Evolutionary conservation across 345 rosid genomes (phyloP).

Genomic region (Populus euphratica): DNA sequence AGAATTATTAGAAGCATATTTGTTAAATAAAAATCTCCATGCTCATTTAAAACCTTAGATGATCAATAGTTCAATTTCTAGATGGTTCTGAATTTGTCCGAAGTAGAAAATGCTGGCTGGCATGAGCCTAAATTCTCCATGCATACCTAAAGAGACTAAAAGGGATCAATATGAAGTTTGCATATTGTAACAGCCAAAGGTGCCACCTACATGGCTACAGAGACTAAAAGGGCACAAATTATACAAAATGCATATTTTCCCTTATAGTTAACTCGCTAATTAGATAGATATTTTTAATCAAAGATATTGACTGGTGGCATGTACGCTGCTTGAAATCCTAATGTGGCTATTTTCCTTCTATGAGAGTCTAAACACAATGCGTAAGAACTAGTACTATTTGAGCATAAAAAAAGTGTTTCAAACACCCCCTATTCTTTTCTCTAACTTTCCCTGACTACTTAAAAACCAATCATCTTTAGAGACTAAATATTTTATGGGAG

Average conservation of each 20-base stretch:
- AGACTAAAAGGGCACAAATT: neutral
- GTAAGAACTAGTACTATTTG: neutral
- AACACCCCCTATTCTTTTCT: neutral
- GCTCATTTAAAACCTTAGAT: neutral
- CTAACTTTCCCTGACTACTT: neutral
- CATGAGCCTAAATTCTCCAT: neutral
- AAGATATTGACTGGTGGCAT: neutral
- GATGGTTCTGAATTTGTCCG: neutral
- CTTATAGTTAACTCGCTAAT: neutral
- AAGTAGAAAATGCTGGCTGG: neutral
- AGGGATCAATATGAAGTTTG: neutral
- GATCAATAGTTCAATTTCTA: neutral
- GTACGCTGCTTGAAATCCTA: neutral
- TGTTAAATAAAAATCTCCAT: neutral
- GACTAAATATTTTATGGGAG: neutral
- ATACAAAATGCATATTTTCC: neutral
- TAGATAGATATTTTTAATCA: neutral
- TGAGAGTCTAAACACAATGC: neutral
- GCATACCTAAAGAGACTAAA: neutral
- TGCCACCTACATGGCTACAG: neutral
- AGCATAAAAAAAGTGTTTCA: neutral
- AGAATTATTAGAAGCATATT: neutral
- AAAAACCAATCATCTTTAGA: neutral
- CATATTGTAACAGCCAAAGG: neutral
- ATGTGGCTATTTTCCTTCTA: neutral